A percentile compares a stretch with the other conserved stretches of the same genome.
Evolutionary conservation across 2,329 filamentous ascomycete genomes (phyloP).

Genomic region (Fusarium lateritium): DNA sequence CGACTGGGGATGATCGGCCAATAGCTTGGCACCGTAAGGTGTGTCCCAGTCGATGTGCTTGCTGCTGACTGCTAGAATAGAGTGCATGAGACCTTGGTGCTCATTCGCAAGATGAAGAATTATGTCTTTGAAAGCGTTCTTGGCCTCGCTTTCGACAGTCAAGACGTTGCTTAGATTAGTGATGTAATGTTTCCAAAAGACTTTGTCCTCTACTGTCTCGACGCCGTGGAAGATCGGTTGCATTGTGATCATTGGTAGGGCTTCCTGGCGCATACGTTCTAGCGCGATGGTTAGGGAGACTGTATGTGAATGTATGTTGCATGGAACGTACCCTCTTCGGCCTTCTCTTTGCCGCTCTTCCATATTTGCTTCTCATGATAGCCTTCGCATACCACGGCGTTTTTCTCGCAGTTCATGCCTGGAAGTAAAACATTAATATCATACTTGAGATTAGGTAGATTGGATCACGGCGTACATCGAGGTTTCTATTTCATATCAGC

Average conservation of each 20-base stretch:
- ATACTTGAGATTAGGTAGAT: background rate
- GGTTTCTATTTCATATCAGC: slow-evolving; percentile 34
- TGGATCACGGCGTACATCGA: slow-evolving; percentile 63
- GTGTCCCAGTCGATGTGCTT: slow-evolving; percentile 78
- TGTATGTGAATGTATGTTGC: background rate
- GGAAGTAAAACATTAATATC: slow-evolving; percentile 41
- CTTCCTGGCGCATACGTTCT: slow-evolving; percentile 66
- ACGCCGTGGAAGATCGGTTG: slow-evolving; percentile 83
- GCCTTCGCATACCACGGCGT: slow-evolving; percentile 90
- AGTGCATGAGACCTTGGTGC: slow-evolving; percentile 90
- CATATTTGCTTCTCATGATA: slow-evolving; percentile 90
- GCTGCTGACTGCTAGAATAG: slow-evolving; percentile 85
- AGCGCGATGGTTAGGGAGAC: slow-evolving; percentile 29
- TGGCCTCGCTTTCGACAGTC: slow-evolving; percentile 84
- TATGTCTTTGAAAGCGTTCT: slow-evolving; percentile 89
- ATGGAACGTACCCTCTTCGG: slow-evolving; percentile 72
- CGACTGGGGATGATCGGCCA: slow-evolving; percentile 65
- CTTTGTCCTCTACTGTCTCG: slow-evolving; percentile 83
- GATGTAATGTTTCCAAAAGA: slow-evolving; percentile 88
- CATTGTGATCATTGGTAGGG: slow-evolving; percentile 68
- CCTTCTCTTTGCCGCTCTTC: slow-evolving; percentile 86
- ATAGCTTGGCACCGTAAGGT: slow-evolving; percentile 68
- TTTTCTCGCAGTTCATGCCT: slow-evolving; percentile 94
- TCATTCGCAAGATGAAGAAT: slow-evolving; percentile 85
- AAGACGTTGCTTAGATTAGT: slow-evolving; percentile 84